phyloP scores from a whole-genome alignment of 2,329 filamentous ascomycete genomes.

The Aspergillus unguis region DNA sequence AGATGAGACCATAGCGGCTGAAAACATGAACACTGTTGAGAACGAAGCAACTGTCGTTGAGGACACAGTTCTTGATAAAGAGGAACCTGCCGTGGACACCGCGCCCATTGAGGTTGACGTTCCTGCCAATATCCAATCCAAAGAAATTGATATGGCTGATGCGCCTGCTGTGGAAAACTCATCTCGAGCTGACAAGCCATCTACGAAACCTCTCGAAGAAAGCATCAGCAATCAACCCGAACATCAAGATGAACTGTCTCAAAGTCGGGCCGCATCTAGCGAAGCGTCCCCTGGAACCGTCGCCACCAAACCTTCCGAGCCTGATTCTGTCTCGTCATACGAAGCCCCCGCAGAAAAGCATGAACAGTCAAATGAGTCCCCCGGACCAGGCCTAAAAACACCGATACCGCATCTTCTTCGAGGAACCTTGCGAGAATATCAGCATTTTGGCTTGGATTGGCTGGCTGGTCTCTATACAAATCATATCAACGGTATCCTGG shows the following conservation, averaged over 20 bases:
- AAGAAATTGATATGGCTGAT: constrained; percentile 8
- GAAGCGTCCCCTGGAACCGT: constrained; percentile 44
- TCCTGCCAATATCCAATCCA: background rate
- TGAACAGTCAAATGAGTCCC: constrained; percentile 38
- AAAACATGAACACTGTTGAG: constrained; percentile 11
- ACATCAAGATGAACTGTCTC: constrained; percentile 22
- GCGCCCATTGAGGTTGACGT: constrained; percentile 15
- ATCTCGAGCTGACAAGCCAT: constrained; percentile 3
- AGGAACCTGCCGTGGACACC: background rate
- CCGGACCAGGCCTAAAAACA: constrained; percentile 54
- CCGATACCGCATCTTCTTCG: constrained; percentile 78
- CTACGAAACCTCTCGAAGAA: constrained; percentile 14
- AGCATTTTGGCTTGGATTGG: constrained; percentile 97
- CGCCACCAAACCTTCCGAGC: constrained; percentile 44
- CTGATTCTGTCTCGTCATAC: constrained; percentile 43
- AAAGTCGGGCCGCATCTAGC: constrained; percentile 36
- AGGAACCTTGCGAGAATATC: constrained; percentile 88
- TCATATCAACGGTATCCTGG: constrained; percentile 90
- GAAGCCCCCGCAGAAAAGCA: constrained; percentile 34
- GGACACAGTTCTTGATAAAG: background rate
- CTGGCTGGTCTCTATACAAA: constrained; percentile 88
- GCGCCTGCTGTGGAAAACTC: background rate
- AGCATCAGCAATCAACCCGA: constrained; percentile 4
- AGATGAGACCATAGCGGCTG: background rate
- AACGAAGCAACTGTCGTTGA: background rate